A percentile compares a stretch with the other conserved stretches of the same genome.
Evolutionary conservation across 441 rosid genomes (phyloP).

Genomic region (Pelargonium citronellum): DNA sequence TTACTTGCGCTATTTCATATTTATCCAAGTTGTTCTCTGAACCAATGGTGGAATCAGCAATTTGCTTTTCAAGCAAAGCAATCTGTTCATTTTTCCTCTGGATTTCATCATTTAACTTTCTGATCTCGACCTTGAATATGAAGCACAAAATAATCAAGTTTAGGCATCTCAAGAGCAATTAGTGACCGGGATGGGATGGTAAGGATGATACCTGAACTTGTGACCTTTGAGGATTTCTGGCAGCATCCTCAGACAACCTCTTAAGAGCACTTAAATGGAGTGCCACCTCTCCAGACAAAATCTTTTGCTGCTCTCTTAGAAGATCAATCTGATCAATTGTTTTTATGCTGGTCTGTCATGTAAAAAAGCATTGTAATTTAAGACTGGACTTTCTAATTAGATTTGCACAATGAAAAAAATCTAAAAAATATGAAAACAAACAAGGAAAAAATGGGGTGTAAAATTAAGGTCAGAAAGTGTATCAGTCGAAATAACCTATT

Average conservation of each 20-base stretch:
- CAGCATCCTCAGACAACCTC: slow-evolving; percentile 70
- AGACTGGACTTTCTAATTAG: not conserved
- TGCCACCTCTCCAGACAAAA: slow-evolving; percentile 78
- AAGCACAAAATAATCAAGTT: slow-evolving; percentile 23
- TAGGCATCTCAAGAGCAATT: slow-evolving; percentile 21
- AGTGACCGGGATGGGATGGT: slow-evolving; percentile 8
- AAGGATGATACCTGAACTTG: slow-evolving; percentile 46
- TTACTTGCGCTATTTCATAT: slow-evolving; percentile 58
- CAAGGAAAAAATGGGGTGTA: not conserved
- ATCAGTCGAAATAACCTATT: not conserved
- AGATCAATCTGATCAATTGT: slow-evolving; percentile 75
- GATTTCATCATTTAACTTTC: slow-evolving; percentile 56
- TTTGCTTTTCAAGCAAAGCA: slow-evolving; percentile 69
- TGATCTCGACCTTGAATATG: slow-evolving; percentile 62
- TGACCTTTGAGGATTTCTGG: slow-evolving; percentile 60
- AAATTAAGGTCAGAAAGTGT: not conserved
- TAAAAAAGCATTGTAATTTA: slow-evolving; percentile 19
- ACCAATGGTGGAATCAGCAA: slow-evolving; percentile 51
- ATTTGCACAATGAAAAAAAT: slow-evolving; percentile 4
- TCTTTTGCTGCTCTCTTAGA: slow-evolving; percentile 84
- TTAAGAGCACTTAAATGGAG: slow-evolving; percentile 68
- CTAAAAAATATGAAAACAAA: not conserved
- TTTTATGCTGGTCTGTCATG: slow-evolving; percentile 58
- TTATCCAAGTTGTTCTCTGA: slow-evolving; percentile 56
- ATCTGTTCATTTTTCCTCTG: slow-evolving; percentile 67